Evolutionary conservation across 2,329 filamentous ascomycete genomes (phyloP), one percentile per base, ranked within the genome.

Genomic region (Calonectria pseudoreteaudii): DNA sequence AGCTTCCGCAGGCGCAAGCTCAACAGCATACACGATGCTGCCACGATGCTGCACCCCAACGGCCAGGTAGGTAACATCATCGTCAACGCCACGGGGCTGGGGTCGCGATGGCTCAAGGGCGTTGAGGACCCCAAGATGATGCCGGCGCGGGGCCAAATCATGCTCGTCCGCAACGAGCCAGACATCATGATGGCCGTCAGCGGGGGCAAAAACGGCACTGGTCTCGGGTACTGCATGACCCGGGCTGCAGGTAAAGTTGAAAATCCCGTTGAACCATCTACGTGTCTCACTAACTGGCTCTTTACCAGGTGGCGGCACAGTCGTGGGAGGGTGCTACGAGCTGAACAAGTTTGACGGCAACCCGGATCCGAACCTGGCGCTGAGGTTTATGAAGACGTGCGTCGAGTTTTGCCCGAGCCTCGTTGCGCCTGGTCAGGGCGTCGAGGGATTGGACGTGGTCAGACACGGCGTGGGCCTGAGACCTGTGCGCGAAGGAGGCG

Each of bases 381-480:
- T 90, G 65, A 88, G 94, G 5, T 96, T 97, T 81, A 95, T 96
- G 93, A 91, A 92, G 83, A 89, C 94, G 20, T 87, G 87, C 18
- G 86, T 93, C 6, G 89, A 90, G 44, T 83, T 91, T 23, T 90
- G 90, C 80, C 93, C 93, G 0, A 62, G 56, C 34, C 56, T 85
- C 87, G 66, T 85, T 94, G 74, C 90, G 90, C 3, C 86, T 80
- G 89, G 92, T 10, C 87, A 91, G 83, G 92, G 93, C 0, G 89
- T 94, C 36, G 90, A 94, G 83, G 91, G 88, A 38, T 82, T 97
- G 72, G 91, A 92, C 82, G 88, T 97, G 38, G 88, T 96, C 67
- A 88, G 94, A n/a, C 94, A 97, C 81, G 93, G 91, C 2, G 94
- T 96, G 14, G 94, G 94, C 0, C 81, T 97, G 76, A 87, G 94